phyloP scores from a whole-genome alignment of 805 yeast species.

The Nakazawaea anatomiae region DNA sequence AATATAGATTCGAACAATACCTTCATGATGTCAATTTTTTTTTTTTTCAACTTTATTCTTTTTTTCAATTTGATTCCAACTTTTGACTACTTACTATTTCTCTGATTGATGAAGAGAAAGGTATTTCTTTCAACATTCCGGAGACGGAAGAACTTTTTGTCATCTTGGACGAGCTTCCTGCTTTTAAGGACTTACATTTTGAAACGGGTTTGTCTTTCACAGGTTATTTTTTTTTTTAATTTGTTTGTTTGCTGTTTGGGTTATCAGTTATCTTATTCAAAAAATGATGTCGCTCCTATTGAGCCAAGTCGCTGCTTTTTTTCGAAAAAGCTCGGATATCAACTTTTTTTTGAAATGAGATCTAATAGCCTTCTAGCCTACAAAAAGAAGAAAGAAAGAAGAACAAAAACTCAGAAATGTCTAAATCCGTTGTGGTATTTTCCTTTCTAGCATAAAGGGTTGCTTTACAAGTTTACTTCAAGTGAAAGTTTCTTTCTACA shows the following conservation, averaged over 20 bases:
- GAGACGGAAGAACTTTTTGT: too few relatives aligned
- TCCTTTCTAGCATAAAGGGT: too few relatives aligned
- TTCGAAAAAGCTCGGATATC: not conserved
- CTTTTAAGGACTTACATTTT: too few relatives aligned
- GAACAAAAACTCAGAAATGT: too few relatives aligned
- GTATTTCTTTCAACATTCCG: too few relatives aligned
- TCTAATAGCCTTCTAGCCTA: too few relatives aligned
- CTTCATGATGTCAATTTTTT: not conserved
- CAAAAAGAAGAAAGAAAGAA: too few relatives aligned
- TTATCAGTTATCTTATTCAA: not conserved
- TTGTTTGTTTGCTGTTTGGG: not conserved
- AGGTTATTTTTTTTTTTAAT: not conserved
- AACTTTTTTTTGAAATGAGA: not conserved
- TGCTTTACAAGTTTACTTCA: too few relatives aligned
- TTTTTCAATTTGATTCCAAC: not conserved
- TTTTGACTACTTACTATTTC: not conserved
- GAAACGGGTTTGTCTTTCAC: too few relatives aligned
- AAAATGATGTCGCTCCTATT: slow-evolving; percentile 14
- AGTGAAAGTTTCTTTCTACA: too few relatives aligned
- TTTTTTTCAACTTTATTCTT: not conserved
- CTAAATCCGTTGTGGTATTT: not conserved
- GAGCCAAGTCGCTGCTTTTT: slow-evolving; percentile 8
- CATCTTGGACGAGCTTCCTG: too few relatives aligned
- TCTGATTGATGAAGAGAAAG: too few relatives aligned
- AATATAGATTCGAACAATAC: not conserved